Evolutionary conservation across 2,329 filamentous ascomycete genomes (phyloP).

Genomic region (Botrytis squamosa): DNA sequence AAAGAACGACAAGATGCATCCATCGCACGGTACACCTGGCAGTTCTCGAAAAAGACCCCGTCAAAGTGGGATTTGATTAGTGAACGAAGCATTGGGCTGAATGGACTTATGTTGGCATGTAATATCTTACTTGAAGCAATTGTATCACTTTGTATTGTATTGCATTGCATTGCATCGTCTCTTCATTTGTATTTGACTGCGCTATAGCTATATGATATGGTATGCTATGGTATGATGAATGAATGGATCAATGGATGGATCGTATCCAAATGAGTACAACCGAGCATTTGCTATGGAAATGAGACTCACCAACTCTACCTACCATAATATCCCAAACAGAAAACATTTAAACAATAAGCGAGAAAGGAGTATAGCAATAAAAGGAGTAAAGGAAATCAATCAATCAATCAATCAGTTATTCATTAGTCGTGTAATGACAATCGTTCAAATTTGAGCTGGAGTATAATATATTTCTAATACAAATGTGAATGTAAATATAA

Average conservation of each 20-base stretch:
- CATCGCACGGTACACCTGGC: constrained; percentile 44
- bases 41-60: constrained; percentile 58
- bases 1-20: constrained; percentile 53
- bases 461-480: too few relatives aligned
- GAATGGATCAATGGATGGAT: neutral
- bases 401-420: neutral
- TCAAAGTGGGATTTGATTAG: constrained; percentile 25
- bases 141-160: neutral
- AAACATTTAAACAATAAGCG: neutral
- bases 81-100: neutral
- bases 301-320: too few relatives aligned
- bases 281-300: neutral
- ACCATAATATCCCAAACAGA: too few relatives aligned
- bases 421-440: neutral
- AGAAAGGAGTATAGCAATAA: neutral
- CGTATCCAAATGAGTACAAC: neutral
- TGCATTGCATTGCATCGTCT: neutral
- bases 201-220: too few relatives aligned
- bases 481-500: too few relatives aligned
- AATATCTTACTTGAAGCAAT: neutral
- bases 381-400: neutral
- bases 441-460: neutral
- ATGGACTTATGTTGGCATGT: neutral
- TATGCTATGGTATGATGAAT: neutral
- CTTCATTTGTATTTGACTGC: too few relatives aligned